These are phyloP conservation scores for Zostera marina DNA, from an alignment of 116 monocot species.

Conservation along the genomic window DNA sequence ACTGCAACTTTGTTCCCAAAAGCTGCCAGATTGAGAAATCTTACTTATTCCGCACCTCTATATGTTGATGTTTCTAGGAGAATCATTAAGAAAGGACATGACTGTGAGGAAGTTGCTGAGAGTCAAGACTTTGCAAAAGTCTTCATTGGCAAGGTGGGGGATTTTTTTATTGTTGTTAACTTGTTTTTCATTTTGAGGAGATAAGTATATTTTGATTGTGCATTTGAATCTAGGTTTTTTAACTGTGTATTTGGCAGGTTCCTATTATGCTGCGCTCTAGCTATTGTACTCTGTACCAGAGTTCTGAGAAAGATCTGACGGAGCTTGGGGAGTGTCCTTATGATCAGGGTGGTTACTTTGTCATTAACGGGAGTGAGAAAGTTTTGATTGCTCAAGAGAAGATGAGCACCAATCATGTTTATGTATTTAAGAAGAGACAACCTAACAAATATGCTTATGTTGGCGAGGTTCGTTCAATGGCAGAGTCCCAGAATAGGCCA, in stretches of 20 bases:
- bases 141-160: slow-evolving; percentile 77
- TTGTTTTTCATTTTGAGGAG: background rate
- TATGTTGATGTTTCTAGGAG: slow-evolving; percentile 86
- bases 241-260: slow-evolving; percentile 26
- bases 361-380: slow-evolving; percentile 98
- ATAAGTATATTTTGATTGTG: background rate
- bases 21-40: slow-evolving; percentile 77
- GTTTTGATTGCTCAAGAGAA: slow-evolving; percentile 98
- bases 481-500: slow-evolving; percentile 91
- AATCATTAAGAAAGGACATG: slow-evolving; percentile 94
- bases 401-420: slow-evolving; percentile 99
- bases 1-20: slow-evolving; percentile 89
- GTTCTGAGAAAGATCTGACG: slow-evolving; percentile 89
- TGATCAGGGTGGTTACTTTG: slow-evolving; percentile 96
- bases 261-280: slow-evolving; percentile 94
- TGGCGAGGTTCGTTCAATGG: slow-evolving; percentile 90
- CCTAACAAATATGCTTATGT: slow-evolving; percentile 96
- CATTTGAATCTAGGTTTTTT: background rate
- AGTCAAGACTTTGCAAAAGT: slow-evolving; percentile 91
- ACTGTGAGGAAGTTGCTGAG: slow-evolving; percentile 89
- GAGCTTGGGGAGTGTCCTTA: slow-evolving; percentile 96
- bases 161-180: background rate
- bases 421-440: slow-evolving; percentile 94
- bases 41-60: slow-evolving; percentile 86
- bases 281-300: slow-evolving; percentile 90